Evolutionary conservation across 2,329 filamentous ascomycete genomes (phyloP).

Genomic region (Aspergillus piperis): DNA sequence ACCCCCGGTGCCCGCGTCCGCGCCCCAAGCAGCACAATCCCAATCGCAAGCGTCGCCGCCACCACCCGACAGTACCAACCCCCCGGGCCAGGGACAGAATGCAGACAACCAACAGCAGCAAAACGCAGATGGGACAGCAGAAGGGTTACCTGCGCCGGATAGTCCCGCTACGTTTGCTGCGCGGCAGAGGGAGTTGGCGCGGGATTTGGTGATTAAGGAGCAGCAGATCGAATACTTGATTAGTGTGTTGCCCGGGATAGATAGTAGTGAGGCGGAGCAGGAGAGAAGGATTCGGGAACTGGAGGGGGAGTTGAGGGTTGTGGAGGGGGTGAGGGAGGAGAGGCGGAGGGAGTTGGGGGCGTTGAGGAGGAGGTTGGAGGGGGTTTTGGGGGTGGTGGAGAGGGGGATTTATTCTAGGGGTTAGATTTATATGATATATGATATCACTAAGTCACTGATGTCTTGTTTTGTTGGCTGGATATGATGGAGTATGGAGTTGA

Average conservation of each 20-base stretch:
- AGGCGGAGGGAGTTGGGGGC: constrained; percentile 46
- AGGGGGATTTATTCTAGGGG: constrained; percentile 34
- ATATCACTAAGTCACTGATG: not conserved
- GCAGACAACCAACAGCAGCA: constrained; percentile 26
- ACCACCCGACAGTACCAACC: constrained; percentile 15
- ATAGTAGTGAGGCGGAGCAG: constrained; percentile 47
- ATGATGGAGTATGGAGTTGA: constrained; percentile 3
- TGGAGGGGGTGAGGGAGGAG: constrained; percentile 45
- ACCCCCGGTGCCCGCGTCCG: constrained; percentile 35
- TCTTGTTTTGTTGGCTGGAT: not conserved
- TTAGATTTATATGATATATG: too few species aligned
- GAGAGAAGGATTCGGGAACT: constrained; percentile 45
- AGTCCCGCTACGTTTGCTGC: constrained; percentile 44
- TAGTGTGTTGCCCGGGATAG: constrained; percentile 49
- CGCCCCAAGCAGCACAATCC: constrained; percentile 17
- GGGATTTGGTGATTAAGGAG: constrained; percentile 52
- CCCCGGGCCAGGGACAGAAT: constrained; percentile 16
- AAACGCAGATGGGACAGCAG: constrained; percentile 15
- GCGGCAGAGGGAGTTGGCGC: constrained; percentile 50
- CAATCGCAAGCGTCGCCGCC: constrained; percentile 18
- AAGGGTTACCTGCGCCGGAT: constrained; percentile 41
- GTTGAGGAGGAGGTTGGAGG: constrained; percentile 45
- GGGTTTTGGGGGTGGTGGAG: constrained; percentile 44
- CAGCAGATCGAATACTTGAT: constrained; percentile 55
- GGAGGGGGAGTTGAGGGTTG: constrained; percentile 46